These are phyloP conservation scores for Corchorus capsularis DNA, from an alignment of 345 rosid species.

Conservation along the genomic window DNA sequence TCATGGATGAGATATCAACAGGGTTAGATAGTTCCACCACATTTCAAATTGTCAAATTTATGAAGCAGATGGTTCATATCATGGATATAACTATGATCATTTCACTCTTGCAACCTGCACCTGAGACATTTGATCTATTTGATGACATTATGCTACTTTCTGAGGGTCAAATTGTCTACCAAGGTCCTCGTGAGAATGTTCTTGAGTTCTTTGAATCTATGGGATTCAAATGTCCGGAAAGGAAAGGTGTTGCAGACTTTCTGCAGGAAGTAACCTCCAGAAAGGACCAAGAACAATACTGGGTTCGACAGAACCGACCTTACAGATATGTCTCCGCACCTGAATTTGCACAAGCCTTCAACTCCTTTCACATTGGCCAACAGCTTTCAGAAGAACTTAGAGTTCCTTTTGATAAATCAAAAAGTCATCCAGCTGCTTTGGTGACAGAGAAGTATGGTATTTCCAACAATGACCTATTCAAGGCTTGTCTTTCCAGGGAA, in stretches of 20 bases:
- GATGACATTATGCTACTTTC: constrained; percentile 59
- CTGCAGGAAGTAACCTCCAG: constrained; percentile 60
- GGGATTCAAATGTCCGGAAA: constrained; percentile 60
- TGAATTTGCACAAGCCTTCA: constrained; percentile 41
- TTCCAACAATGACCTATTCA: constrained; percentile 54
- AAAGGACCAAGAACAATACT: constrained; percentile 61
- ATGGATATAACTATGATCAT: constrained; percentile 55
- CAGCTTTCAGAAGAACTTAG: constrained; percentile 35
- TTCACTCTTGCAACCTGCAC: constrained; percentile 66
- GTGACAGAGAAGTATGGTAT: constrained; percentile 51
- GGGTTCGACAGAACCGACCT: constrained; percentile 37
- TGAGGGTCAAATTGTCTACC: constrained; percentile 62
- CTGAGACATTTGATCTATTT: constrained; percentile 59
- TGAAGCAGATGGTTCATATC: constrained; percentile 65
- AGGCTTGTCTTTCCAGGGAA: constrained; percentile 56
- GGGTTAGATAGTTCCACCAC: constrained; percentile 66
- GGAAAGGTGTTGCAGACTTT: constrained; percentile 60
- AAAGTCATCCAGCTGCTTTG: constrained; percentile 52
- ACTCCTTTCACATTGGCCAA: constrained; percentile 44
- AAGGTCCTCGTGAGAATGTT: constrained; percentile 49
- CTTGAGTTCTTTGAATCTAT: constrained; percentile 51
- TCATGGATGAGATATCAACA: constrained; percentile 69
- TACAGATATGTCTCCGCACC: constrained; percentile 43
- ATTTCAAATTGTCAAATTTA: constrained; percentile 46
- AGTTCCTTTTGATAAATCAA: constrained; percentile 42